These are phyloP conservation scores for Lepidium sativum DNA, from an alignment of 345 rosid species.

Conservation along the genomic window DNA sequence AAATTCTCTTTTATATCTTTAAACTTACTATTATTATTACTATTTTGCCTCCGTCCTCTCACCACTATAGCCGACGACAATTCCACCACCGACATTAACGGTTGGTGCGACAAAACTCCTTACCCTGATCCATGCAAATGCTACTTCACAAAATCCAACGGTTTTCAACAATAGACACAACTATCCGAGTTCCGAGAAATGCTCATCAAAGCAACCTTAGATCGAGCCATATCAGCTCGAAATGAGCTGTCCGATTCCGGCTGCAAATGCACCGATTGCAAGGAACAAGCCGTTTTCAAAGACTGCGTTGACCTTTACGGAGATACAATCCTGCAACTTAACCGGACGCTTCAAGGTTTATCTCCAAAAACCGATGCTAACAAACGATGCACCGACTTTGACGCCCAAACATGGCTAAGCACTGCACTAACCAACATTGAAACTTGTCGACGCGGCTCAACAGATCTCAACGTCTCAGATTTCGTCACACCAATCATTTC, in stretches of 20 bases:
- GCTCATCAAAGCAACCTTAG: constrained; percentile 43
- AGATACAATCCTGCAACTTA: constrained; percentile 51
- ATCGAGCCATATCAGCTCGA: constrained; percentile 34
- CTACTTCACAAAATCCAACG: constrained; percentile 30
- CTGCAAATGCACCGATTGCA: constrained; percentile 17
- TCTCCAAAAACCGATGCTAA: background rate
- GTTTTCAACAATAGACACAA: constrained; percentile 26
- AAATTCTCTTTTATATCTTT: constrained; percentile 5
- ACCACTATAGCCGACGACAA: constrained; percentile 6
- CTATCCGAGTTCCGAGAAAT: constrained; percentile 44
- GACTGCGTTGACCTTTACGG: constrained; percentile 62
- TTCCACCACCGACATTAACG: constrained; percentile 20
- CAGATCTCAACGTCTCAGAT: constrained; percentile 53
- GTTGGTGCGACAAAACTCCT: constrained; percentile 81
- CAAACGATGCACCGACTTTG: constrained; percentile 39
- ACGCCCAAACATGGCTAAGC: constrained; percentile 89
- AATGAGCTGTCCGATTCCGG: constrained; percentile 22
- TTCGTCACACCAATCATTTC: constrained; percentile 38
- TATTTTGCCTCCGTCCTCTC: constrained; percentile 23
- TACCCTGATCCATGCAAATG: constrained; percentile 60
- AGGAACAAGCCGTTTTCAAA: constrained; percentile 39
- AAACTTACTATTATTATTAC: background rate
- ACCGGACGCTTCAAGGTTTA: constrained; percentile 41
- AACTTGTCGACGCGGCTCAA: constrained; percentile 55
- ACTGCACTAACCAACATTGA: constrained; percentile 66